Percentiles rank a stretch among this genome's conserved stretches.
Conservation (phyloP, 768 basidiomycete species). For the Lactarius hengduanensis region DNA sequence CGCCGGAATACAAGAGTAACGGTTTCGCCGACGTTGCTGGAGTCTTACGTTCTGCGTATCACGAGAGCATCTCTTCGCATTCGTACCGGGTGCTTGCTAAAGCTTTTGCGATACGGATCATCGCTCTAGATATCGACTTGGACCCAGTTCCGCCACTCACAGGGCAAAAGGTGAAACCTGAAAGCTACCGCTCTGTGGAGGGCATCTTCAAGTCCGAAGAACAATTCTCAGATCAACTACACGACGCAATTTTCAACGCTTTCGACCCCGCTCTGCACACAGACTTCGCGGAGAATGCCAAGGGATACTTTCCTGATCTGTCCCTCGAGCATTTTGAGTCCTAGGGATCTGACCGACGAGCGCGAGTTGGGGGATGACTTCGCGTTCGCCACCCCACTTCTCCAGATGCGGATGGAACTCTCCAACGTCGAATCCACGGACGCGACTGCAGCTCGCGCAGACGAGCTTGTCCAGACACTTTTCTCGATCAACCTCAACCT, state of each 20-base stretch:
- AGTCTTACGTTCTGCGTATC: conserved; percentile 50
- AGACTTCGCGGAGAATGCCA: conserved; percentile 49
- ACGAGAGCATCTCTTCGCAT: conserved; percentile 60
- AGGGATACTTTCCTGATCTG: conserved; percentile 55
- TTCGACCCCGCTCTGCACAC: conserved; percentile 76
- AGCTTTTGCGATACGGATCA: conserved; percentile 69
- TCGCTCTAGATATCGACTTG: conserved; percentile 72
- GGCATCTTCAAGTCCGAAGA: conserved; percentile 59
- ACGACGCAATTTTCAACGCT: conserved; percentile 66
- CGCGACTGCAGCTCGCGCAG: conserved; percentile 45
- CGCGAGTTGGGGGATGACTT: conserved; percentile 82
- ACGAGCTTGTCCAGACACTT: conserved; percentile 56
- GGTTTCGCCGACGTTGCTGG: conserved; percentile 50
- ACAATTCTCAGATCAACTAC: conserved; percentile 60
- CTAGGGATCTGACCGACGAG: conserved; percentile 58
- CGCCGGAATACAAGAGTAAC: conserved; percentile 63
- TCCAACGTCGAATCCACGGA: conserved; percentile 39
- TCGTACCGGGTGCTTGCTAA: conserved; percentile 71
- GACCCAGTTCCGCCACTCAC: conserved; percentile 40
- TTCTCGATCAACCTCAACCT: conserved; percentile 84
- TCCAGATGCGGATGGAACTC: conserved; percentile 60
- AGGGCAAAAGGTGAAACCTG: conserved; percentile 47
- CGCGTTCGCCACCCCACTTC: conserved; percentile 60
- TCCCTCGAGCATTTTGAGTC: conserved; percentile 62
- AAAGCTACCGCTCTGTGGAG: conserved; percentile 59